Evolutionary conservation across 2,329 filamentous ascomycete genomes (phyloP).

Genomic region (Catunica adiposa): DNA sequence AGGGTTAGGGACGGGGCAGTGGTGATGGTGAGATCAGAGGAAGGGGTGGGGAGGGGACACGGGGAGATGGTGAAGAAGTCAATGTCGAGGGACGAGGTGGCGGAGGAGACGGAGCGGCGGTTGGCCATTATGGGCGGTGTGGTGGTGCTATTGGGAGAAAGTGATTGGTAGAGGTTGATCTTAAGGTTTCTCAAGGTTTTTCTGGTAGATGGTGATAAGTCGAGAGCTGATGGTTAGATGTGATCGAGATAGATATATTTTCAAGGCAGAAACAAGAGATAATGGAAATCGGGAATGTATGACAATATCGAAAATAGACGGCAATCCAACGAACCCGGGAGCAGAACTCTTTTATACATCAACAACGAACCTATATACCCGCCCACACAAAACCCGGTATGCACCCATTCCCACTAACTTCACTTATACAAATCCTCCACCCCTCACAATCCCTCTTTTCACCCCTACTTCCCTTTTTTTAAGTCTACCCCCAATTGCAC

Average conservation of each 20-base stretch:
- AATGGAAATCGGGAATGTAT: not conserved
- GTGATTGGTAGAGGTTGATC: not conserved
- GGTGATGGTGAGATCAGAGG: not conserved
- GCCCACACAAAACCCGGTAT: too few species aligned
- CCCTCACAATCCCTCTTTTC: too few species aligned
- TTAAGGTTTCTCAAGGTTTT: not conserved
- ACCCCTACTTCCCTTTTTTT: too few species aligned
- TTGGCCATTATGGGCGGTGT: not conserved
- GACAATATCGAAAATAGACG: too few species aligned
- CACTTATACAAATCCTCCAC: too few species aligned
- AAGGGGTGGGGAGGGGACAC: not conserved
- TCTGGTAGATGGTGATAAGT: too few species aligned
- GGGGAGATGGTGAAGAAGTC: constrained; percentile 14
- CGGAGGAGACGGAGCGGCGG: constrained; percentile 8
- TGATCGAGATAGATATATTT: not conserved
- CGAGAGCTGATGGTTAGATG: not conserved
- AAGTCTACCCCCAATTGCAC: not conserved
- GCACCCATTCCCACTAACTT: too few species aligned
- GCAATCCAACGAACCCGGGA: too few species aligned
- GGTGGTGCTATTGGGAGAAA: not conserved
- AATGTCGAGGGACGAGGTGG: constrained; percentile 1
- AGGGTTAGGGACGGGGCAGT: not conserved
- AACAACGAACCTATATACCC: too few species aligned
- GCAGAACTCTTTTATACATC: too few species aligned
- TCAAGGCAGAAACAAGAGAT: not conserved